Evolutionary conservation across 2,329 filamentous ascomycete genomes (phyloP), one percentile per base, ranked within the genome.

Genomic region (Coniochaeta ligniaria): DNA sequence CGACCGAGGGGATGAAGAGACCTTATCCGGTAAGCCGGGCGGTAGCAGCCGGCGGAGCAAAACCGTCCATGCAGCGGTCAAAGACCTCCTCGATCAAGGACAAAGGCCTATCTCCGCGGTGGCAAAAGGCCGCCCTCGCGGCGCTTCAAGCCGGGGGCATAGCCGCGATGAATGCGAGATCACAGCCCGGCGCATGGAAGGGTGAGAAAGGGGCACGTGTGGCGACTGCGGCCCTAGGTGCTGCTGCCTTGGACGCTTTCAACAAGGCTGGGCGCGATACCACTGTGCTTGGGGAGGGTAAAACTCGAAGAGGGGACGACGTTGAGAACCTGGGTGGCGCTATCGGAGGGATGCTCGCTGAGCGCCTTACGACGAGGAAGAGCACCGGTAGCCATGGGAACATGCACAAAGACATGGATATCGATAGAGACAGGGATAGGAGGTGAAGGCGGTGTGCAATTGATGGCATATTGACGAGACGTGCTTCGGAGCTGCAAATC

Each of bases 111-210:
- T 63, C 60, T 33, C 66, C 65, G 5, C 63, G 61, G 1, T 69
- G 67, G 63, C 64, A 63, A 57, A 61, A 65, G n/a, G 67, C 66
- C 1, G 68, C 68, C 12, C 58, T 61, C 33, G 68, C 68, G 0
- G 68, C 68, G 3, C 38, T 70, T 24, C 62, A 67, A 28, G 67
- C 67, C 0, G 68, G 67, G 2, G 64, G 62, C 2, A 52, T 65
- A 11, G 65, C 68, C 11, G 67, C 67, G 3, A 45, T 68, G 11
- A 62, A 60, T 31, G 20, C 35, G 17, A n/a, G 54, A n/a, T 57
- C 54, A 24, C 31, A 57, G 54, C 31, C 54, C 20, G 54, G 54
- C 17, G 17, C 54, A 9, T 57, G 54, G 54, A 38, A 24, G 14
- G 54, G 54, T 6, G 31, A 35, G 31, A 57, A 57, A 26, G 54